Evolutionary conservation across 164 flowering plant genomes (phyloP).

Genomic region (Umbellularia californica): DNA sequence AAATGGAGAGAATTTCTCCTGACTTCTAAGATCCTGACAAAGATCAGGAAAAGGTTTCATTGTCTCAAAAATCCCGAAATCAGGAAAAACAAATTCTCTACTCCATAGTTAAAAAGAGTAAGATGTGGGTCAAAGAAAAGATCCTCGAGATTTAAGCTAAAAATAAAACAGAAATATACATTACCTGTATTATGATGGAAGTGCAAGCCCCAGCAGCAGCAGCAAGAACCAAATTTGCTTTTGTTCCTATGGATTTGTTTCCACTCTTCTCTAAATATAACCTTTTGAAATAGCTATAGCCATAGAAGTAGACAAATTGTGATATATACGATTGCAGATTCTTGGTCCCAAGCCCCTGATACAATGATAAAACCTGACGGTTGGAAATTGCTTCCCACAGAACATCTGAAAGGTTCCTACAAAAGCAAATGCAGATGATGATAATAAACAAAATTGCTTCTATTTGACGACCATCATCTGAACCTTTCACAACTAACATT

Average conservation of each 20-base stretch:
- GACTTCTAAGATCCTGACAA: neutral
- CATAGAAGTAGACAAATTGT: conserved; percentile 64
- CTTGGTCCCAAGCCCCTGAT: conserved; percentile 73
- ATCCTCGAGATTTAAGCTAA: neutral
- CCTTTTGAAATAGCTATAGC: conserved; percentile 61
- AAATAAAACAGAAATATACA: conserved; percentile 5
- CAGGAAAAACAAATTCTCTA: neutral
- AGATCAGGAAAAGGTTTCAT: neutral
- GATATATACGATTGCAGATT: conserved; percentile 63
- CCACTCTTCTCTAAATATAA: conserved; percentile 40
- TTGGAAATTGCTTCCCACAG: conserved; percentile 63
- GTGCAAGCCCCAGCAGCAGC: conserved; percentile 77
- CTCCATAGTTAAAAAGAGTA: neutral
- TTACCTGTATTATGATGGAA: conserved; percentile 51
- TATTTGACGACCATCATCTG: neutral
- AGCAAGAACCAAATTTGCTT: conserved; percentile 62
- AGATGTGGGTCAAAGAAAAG: neutral
- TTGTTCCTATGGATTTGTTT: conserved; percentile 53
- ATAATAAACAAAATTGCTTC: conserved; percentile 6
- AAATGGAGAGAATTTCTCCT: neutral
- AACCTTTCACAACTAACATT: neutral
- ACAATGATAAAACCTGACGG: conserved; percentile 52
- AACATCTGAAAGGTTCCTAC: conserved; percentile 61
- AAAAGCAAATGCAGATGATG: conserved; percentile 11
- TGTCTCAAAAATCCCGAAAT: neutral